Percentiles rank a stretch among this genome's conserved stretches.
Evolutionary conservation across 1,284 basidiomycete genomes (phyloP).

Genomic region (Leucoagaricus sp.): DNA sequence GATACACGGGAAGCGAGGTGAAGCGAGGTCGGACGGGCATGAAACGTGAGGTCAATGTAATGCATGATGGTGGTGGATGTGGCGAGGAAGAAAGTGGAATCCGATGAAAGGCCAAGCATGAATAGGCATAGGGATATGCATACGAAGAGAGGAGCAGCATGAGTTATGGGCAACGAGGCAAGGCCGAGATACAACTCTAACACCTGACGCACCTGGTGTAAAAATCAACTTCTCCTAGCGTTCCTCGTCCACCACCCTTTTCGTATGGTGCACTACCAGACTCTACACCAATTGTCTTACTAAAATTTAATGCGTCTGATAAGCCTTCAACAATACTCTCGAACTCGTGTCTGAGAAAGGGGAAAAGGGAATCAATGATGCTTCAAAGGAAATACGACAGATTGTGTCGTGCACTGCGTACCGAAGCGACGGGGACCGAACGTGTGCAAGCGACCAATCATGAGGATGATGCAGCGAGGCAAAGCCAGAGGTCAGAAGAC

Average conservation of each 20-base stretch:
- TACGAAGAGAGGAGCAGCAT: neutral
- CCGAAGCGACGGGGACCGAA: conserved; percentile 54
- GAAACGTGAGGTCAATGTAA: neutral
- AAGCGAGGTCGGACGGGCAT: neutral
- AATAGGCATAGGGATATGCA: conserved; percentile 9
- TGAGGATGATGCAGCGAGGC: conserved; percentile 90
- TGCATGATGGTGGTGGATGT: conserved; percentile 6
- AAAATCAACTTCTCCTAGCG: conserved; percentile 90
- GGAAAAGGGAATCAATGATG: neutral
- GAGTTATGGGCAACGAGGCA: conserved; percentile 5
- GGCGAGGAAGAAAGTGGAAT: conserved; percentile 10
- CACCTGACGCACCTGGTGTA: conserved; percentile 82
- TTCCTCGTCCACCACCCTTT: conserved; percentile 67
- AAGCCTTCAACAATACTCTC: conserved; percentile 83
- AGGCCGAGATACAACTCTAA: neutral
- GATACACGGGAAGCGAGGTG: neutral
- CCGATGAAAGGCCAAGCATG: neutral
- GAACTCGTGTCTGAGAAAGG: conserved; percentile 67
- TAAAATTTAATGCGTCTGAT: conserved; percentile 92
- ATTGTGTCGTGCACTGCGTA: conserved; percentile 8
- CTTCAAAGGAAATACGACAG: conserved; percentile 1
- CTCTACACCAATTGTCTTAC: conserved; percentile 81
- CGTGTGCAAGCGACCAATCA: conserved; percentile 92
- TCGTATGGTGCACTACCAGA: conserved; percentile 56
- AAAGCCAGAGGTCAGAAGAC: conserved; percentile 87